Evolutionary conservation across 768 basidiomycete species (phyloP).

Genomic region (Tulasnella sp.): DNA sequence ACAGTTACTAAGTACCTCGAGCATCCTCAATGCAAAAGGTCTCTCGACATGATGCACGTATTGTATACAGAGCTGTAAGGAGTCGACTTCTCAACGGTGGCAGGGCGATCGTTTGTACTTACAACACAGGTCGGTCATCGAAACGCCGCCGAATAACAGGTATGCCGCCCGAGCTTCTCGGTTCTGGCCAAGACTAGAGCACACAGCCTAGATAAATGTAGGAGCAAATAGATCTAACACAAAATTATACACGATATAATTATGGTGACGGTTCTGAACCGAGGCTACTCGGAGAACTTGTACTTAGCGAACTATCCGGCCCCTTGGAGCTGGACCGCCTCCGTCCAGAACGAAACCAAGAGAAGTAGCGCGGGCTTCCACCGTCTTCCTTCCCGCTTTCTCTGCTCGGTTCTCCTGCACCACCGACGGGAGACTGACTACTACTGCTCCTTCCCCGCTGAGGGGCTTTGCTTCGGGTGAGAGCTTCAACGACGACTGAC

Average conservation of each 20-base stretch:
- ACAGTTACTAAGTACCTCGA: no score
- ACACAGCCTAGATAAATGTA: not conserved
- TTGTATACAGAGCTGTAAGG: not conserved
- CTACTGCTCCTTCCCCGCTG: not conserved
- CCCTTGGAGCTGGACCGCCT: not conserved
- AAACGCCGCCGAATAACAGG: not conserved
- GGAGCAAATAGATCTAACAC: not conserved
- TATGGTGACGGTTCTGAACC: not conserved
- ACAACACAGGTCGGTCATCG: not conserved
- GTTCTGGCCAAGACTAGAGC: not conserved
- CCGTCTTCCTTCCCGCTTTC: not conserved
- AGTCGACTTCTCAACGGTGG: not conserved
- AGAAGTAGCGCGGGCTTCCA: not conserved
- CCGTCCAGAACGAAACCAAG: constrained; percentile 16
- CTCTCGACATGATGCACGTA: not conserved
- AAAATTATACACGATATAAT: not conserved
- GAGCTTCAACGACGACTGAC: constrained; percentile 65
- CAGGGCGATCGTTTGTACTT: not conserved
- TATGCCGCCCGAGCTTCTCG: not conserved
- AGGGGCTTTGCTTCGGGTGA: constrained; percentile 46
- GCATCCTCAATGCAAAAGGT: no score
- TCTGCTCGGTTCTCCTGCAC: not conserved
- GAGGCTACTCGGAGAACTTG: not conserved
- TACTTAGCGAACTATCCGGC: not conserved
- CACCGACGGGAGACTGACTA: not conserved